Percentiles rank a stretch among this genome's conserved stretches.
phyloP scores from a whole-genome alignment of 2,329 filamentous ascomycete species.

The Hypoxylon sp. region DNA sequence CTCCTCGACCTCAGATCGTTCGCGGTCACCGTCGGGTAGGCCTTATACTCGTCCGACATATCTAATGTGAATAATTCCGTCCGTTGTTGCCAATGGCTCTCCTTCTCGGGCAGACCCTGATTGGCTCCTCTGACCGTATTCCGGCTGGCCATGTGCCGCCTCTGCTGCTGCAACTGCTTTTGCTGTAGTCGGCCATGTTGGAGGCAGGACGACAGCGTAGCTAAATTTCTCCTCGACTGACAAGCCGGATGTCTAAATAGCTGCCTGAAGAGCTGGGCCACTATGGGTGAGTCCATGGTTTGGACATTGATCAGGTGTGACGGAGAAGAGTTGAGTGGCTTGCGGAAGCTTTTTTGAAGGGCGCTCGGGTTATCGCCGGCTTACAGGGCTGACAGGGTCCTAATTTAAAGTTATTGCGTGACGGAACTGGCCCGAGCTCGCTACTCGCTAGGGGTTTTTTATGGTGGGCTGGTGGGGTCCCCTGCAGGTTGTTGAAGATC shows the following conservation, averaged over 20 bases:
- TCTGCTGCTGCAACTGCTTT: conserved; percentile 48
- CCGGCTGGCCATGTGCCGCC: conserved; percentile 51
- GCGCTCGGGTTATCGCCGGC: conserved; percentile 35
- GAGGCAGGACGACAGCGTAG: conserved; percentile 55
- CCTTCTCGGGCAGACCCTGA: conserved; percentile 57
- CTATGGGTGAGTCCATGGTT: conserved; percentile 83
- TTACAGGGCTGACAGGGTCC: conserved; percentile 3
- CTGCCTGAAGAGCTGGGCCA: conserved; percentile 84
- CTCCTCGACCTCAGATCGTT: conserved; percentile 77
- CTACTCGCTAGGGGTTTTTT: conserved; percentile 8
- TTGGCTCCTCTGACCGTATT: conserved; percentile 47
- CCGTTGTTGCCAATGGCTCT: conserved; percentile 88
- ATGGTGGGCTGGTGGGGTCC: conserved; percentile 15
- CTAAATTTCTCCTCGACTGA: conserved; percentile 63
- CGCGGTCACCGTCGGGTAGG: conserved; percentile 88
- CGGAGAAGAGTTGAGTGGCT: conserved; percentile 19
- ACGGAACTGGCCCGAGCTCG: conserved; percentile 45
- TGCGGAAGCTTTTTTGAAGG: conserved; percentile 33
- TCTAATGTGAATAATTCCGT: conserved; percentile 81
- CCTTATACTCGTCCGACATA: conserved; percentile 81
- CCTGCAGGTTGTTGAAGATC: not conserved
- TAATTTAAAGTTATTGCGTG: conserved; percentile 7
- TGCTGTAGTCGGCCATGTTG: conserved; percentile 58
- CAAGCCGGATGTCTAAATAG: conserved; percentile 83
- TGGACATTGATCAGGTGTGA: conserved; percentile 27